These are phyloP conservation scores for Magnolia changhungtana DNA, from an alignment of 164 flowering plant species.

Conservation along the genomic window DNA sequence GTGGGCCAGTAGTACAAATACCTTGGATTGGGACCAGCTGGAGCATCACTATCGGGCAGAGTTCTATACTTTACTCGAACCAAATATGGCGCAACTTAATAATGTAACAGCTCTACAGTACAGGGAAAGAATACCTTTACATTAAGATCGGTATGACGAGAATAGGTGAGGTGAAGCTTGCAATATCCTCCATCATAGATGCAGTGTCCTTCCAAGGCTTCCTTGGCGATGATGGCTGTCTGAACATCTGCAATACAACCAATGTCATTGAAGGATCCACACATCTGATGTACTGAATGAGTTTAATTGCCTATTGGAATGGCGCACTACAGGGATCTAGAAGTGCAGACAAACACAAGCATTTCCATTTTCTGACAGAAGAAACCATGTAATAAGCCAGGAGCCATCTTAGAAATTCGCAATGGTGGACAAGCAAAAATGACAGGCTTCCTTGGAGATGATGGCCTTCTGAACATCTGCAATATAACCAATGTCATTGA, in stretches of 20 bases:
- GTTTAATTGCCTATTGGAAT: no score
- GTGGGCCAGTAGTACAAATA: background rate
- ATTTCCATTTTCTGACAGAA: background rate
- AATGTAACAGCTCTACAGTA: background rate
- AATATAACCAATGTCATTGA: background rate
- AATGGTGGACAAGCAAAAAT: no score
- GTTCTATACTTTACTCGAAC: background rate
- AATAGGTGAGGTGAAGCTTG: constrained; percentile 90
- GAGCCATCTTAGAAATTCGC: no score
- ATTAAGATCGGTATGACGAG: constrained; percentile 93
- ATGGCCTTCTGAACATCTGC: constrained; percentile 82
- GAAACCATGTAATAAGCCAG: background rate
- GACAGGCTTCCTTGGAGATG: constrained; percentile 67
- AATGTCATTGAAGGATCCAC: background rate
- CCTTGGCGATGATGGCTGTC: constrained; percentile 81
- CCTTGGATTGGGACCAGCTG: background rate
- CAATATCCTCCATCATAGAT: constrained; percentile 97
- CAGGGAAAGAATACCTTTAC: constrained; percentile 53
- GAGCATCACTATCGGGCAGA: background rate
- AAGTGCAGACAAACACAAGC: background rate
- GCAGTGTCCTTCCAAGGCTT: constrained; percentile 90
- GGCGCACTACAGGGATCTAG: background rate
- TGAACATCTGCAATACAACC: constrained; percentile 56
- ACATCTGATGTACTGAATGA: background rate
- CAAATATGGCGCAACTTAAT: background rate